Evolutionary conservation across 2,329 filamentous ascomycete genomes (phyloP), one percentile per base, ranked within the genome.

Genomic region (Zymoseptoria crescenta): DNA sequence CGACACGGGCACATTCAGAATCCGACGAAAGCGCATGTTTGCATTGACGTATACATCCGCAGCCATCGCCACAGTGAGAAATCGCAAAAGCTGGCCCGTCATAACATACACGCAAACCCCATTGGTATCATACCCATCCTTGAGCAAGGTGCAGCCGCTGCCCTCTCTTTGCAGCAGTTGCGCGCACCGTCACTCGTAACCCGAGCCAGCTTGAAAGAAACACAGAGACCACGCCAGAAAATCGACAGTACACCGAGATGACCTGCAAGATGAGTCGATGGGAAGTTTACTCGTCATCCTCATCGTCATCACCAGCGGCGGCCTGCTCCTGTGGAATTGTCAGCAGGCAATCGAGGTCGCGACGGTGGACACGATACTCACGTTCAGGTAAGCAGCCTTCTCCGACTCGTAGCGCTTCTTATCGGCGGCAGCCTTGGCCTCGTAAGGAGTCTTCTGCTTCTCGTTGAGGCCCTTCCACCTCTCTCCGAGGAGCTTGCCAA

Each of bases 331-430:
- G 60, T n/a, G 52, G 13, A 52, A 51, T 24, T 48, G 63, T 69
- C 54, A 69, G 68, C 56, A 56, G 30, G 41, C 45, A 53, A 21
- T 50, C 24, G 21, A 27, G 27, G 19, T 16, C 48, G 41, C 52
- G 27, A 30, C 9, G 19, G 35, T n/a, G 29, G 41, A 50, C 16
- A 56, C 27, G 49, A 13, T 49, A 78, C 87, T 81, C 81, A 95
- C 91, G 72, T 71, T 70, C 63, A 91, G 87, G 83, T 96, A 99
- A 66, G 85, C 89, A 68, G 88, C 87, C 85, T 99, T 99, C 85
- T 97, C 91, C 69, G 96, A 90, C 77, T 97, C 93, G 75, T 97
- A 99, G 64, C 94, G 88, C 87, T 97, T 96, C 90, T 97, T 99
- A 80, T 99, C 94, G 65, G 87, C 82, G 56, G 89, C 90, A 74